Conservation (phyloP, 306 rosid genomes). For the Astragalus glycyphyllos region DNA sequence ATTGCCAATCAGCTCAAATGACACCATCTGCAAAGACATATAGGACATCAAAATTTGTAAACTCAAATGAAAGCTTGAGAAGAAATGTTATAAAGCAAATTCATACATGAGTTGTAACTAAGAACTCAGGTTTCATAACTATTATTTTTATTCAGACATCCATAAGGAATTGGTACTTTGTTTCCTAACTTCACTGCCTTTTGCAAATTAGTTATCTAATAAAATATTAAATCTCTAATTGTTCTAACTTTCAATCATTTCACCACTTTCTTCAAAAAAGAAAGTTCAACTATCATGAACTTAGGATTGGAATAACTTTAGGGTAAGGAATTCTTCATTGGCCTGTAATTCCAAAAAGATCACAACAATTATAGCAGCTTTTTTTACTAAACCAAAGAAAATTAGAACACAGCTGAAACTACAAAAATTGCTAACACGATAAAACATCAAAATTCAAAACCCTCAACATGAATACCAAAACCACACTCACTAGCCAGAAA, state of each 20-base stretch:
- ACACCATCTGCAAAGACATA: constrained; percentile 57
- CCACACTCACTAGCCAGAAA: too few species aligned
- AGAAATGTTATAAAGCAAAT: constrained; percentile 6
- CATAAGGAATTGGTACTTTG: too few species aligned
- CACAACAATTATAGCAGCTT: too few species aligned
- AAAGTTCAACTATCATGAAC: background rate
- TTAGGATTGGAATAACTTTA: background rate
- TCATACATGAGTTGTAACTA: constrained; percentile 25
- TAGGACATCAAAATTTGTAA: constrained; percentile 12
- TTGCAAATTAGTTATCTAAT: constrained; percentile 12
- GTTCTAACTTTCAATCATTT: constrained; percentile 16
- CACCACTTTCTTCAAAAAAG: background rate
- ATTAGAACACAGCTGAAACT: background rate
- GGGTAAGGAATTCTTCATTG: background rate
- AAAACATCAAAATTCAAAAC: constrained; percentile 33
- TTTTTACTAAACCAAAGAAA: background rate
- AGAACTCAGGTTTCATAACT: too few species aligned
- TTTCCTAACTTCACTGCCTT: constrained; percentile 12
- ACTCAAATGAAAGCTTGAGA: constrained; percentile 36
- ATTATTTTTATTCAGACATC: too few species aligned
- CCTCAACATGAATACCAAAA: constrained; percentile 4
- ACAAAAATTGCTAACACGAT: background rate
- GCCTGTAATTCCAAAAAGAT: too few species aligned
- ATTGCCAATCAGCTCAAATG: constrained; percentile 40
- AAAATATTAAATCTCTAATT: constrained; percentile 12